Evolutionary conservation across 2,329 filamentous ascomycete species (phyloP).

Genomic region (Cladobotryum protrusum): DNA sequence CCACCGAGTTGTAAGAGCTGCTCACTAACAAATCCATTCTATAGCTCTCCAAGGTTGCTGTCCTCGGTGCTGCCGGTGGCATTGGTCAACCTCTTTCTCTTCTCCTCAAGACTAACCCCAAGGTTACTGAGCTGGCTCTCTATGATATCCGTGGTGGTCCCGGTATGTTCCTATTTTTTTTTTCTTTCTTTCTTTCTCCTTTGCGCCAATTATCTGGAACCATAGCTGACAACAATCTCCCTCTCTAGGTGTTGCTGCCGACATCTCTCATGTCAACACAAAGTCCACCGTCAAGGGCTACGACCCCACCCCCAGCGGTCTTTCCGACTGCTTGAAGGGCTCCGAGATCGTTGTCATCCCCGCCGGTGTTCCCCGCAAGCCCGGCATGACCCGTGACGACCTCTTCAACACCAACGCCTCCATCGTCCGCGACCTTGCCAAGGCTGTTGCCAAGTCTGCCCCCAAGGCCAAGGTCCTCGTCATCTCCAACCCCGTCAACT

Average conservation of each 20-base stretch:
- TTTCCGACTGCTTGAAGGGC: slow-evolving; percentile 74
- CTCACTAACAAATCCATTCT: slow-evolving; percentile 14
- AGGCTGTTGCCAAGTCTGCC: slow-evolving; percentile 80
- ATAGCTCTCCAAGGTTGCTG: slow-evolving; percentile 93
- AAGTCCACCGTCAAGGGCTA: slow-evolving; percentile 92
- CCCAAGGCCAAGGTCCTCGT: slow-evolving; percentile 93
- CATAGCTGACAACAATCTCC: slow-evolving; percentile 17
- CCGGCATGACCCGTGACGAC: slow-evolving; percentile 99
- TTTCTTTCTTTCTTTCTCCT: background rate
- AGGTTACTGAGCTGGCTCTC: slow-evolving; percentile 87
- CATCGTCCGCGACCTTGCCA: slow-evolving; percentile 97
- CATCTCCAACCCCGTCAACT: slow-evolving; percentile 99
- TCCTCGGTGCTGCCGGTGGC: slow-evolving; percentile 93
- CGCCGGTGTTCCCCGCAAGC: slow-evolving; percentile 97
- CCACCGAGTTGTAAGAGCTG: background rate
- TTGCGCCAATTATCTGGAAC: slow-evolving; percentile 13
- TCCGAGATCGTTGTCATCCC: slow-evolving; percentile 95
- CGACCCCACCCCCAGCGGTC: slow-evolving; percentile 67
- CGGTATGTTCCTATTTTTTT: slow-evolving; percentile 70
- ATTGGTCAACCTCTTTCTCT: slow-evolving; percentile 98
- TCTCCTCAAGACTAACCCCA: slow-evolving; percentile 96
- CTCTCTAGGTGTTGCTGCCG: slow-evolving; percentile 81
- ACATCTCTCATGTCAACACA: slow-evolving; percentile 98
- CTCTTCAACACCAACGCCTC: slow-evolving; percentile 99
- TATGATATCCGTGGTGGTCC: slow-evolving; percentile 96